A percentile compares a stretch with the other conserved stretches of the same genome.
Evolutionary conservation across 495 filamentous ascomycete genomes (phyloP).

Genomic region (Aspergillus nanangensis): DNA sequence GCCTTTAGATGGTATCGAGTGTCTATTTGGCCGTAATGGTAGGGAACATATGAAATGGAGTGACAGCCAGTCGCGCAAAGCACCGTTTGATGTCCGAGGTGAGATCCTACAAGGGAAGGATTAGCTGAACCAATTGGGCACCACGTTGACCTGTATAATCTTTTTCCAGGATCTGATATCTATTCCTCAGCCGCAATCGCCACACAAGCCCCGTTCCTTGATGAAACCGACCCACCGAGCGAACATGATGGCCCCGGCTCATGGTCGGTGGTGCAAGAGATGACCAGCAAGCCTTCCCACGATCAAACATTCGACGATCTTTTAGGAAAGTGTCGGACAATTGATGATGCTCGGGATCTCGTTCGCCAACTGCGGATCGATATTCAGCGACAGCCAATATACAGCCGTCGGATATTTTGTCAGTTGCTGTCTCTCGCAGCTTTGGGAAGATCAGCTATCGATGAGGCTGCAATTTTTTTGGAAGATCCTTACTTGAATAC

Average conservation of each 20-base stretch:
- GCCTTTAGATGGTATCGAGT: slow-evolving; percentile 31
- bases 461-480: slow-evolving; percentile 34
- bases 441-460: slow-evolving; percentile 2
- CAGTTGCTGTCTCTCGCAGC: slow-evolving; percentile 22
- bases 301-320: slow-evolving; percentile 15
- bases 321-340: slow-evolving; percentile 16
- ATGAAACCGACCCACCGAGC: too few species aligned
- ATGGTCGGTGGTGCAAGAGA: too few species aligned
- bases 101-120: background rate
- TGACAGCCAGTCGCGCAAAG: slow-evolving; percentile 24
- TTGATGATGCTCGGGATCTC: slow-evolving; percentile 24
- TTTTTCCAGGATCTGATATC: slow-evolving; percentile 3
- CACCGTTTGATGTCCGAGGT: slow-evolving; percentile 22
- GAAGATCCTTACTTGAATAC: slow-evolving; percentile 40
- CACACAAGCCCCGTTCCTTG: too few species aligned
- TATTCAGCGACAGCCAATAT: slow-evolving; percentile 33
- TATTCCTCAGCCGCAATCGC: too few species aligned
- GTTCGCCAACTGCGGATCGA: slow-evolving; percentile 28
- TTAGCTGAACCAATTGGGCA: slow-evolving; percentile 1
- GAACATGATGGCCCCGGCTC: too few species aligned
- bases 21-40: slow-evolving; percentile 43
- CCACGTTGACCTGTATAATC: too few species aligned
- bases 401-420: slow-evolving; percentile 38
- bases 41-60: slow-evolving; percentile 42
- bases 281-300: too few species aligned